Evolutionary conservation across 441 rosid species (phyloP).

Genomic region (Croton setiger): DNA sequence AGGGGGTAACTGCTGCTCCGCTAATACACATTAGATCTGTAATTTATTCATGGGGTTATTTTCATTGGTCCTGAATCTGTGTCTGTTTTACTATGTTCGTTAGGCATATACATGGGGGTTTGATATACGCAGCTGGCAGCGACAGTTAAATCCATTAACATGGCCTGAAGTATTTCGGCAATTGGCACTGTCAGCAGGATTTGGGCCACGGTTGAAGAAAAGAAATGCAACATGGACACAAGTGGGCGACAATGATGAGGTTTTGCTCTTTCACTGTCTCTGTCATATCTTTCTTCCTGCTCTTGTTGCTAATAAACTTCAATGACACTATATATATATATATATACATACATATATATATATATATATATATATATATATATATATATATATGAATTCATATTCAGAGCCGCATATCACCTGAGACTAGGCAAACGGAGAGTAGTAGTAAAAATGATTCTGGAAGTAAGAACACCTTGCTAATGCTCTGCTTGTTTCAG

Average conservation of each 20-base stretch:
- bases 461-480: background rate
- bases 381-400: no score
- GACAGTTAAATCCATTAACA: slow-evolving; percentile 72
- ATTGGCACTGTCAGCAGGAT: slow-evolving; percentile 80
- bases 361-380: no score
- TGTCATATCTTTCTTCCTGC: slow-evolving; percentile 1
- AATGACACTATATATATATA: background rate
- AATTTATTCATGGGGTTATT: slow-evolving; percentile 11
- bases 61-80: slow-evolving; percentile 21
- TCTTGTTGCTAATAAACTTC: background rate
- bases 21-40: slow-evolving; percentile 10
- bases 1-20: slow-evolving; percentile 66
- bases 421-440: slow-evolving; percentile 2
- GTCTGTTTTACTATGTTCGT: slow-evolving; percentile 24
- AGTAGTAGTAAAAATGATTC: background rate
- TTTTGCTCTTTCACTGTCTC: slow-evolving; percentile 21
- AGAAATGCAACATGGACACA: slow-evolving; percentile 36
- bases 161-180: slow-evolving; percentile 99
- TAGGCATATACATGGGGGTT: slow-evolving; percentile 99
- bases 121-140: slow-evolving; percentile 94
- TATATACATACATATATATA: no score
- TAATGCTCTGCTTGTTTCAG: background rate
- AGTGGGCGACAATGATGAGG: slow-evolving; percentile 65
- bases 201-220: slow-evolving; percentile 84
- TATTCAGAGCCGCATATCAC: background rate